These are phyloP conservation scores for Herpotrichia juniperi DNA, from an alignment of 2,329 filamentous ascomycete species.

Conservation along the genomic window DNA sequence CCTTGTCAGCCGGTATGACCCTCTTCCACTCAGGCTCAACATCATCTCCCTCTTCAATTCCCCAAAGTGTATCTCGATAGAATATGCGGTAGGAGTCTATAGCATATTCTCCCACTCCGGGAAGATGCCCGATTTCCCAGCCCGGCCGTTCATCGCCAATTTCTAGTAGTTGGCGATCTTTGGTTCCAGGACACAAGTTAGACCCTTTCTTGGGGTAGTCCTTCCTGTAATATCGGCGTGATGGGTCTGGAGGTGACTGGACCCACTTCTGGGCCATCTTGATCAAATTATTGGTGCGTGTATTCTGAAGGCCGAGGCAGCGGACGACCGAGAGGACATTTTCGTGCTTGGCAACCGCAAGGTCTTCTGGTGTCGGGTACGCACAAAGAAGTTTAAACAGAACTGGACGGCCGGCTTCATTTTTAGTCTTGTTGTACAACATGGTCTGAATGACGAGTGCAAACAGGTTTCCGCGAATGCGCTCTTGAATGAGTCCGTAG, in stretches of 20 bases:
- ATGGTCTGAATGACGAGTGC: conserved; percentile 81
- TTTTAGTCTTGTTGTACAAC: conserved; percentile 82
- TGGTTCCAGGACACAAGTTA: conserved; percentile 32
- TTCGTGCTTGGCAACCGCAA: conserved; percentile 53
- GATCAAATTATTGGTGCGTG: conserved; percentile 70
- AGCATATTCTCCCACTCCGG: conserved; percentile 75
- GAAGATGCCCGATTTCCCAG: conserved; percentile 88
- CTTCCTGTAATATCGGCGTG: conserved; percentile 62
- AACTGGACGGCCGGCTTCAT: conserved; percentile 74
- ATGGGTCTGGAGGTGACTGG: conserved; percentile 64
- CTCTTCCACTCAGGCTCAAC: conserved; percentile 93
- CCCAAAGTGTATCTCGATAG: conserved; percentile 78
- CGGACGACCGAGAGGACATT: conserved; percentile 28
- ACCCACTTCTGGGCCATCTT: conserved; percentile 74
- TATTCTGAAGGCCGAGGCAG: conserved; percentile 35
- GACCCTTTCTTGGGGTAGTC: conserved; percentile 41
- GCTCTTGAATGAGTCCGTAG: conserved; percentile 87
- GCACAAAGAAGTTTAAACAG: conserved; percentile 70
- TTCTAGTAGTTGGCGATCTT: conserved; percentile 49
- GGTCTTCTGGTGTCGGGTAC: conserved; percentile 69
- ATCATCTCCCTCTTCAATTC: conserved; percentile 47
- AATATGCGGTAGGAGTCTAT: conserved; percentile 94
- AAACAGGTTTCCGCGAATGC: conserved; percentile 76
- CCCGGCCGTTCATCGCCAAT: conserved; percentile 49
- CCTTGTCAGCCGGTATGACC: conserved; percentile 82